Evolutionary conservation across 805 yeast species (phyloP), one percentile per base, ranked within the genome.

Genomic region (Yueomyces sp.): DNA sequence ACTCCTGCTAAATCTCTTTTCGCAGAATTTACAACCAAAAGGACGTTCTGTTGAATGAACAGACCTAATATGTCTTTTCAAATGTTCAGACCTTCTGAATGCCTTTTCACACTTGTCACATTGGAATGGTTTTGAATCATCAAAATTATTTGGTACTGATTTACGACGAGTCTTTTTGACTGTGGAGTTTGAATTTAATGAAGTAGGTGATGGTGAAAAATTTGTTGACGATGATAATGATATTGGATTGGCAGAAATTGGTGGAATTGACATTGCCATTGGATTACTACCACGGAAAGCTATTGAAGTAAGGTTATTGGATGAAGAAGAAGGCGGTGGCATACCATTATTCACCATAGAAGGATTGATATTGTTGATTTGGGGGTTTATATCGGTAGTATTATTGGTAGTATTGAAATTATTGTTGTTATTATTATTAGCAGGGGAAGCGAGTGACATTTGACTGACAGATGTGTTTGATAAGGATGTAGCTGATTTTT

Each of bases 51-150:
- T 60, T 27, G 80, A 72, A 57, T 80, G 87, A 51, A 79, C 77
- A 29, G 81, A 76, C 47, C 84, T 64, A 54, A 76, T 69, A 55
- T 80, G 87, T 46, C 87, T 64, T 55, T 77, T 78, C 54, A 79
- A 66, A 54, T 80, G 85, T 48, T 81, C 85, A 52, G 76, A 76
- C 48, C 84, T 68, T 50, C 74, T 74, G 59, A 80, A 80, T 7
- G 61, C 59, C 50, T 68, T 70, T 4, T 56, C 54, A 50, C 75
- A 71, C 11, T 60, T 56, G 5, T 52, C 49, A 47, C 71, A 70
- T 40, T 56, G 56, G 49, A 64, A 64, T 36, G 66, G 65, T 47
- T 65, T 67, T 19, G 30, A 4, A 5, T 59, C 64, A 32, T 52
- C 53, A 38, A 52, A 6, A 30, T 30, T 30, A 30, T 30, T 30